phyloP scores from a whole-genome alignment of 1,139 yeast species.

The Candida glucosophila region DNA sequence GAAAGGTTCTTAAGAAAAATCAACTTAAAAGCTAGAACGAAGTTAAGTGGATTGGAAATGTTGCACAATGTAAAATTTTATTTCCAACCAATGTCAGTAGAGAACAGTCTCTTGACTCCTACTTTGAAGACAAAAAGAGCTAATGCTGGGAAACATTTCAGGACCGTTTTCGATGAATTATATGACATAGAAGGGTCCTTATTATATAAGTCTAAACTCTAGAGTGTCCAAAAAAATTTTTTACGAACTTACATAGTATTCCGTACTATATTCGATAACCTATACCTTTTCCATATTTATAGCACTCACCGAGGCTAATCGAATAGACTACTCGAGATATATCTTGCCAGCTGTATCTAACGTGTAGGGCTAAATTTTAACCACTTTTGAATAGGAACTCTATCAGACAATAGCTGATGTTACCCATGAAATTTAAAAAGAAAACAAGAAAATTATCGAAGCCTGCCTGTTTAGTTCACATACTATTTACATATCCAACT shows the following conservation, averaged over 20 bases:
- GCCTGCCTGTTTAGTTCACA: too few relatives aligned
- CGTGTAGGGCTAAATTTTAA: too few relatives aligned
- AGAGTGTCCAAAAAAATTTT: too few relatives aligned
- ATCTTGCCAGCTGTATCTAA: too few relatives aligned
- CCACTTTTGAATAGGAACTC: too few relatives aligned
- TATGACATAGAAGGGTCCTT: constrained; percentile 13
- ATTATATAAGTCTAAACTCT: constrained; percentile 5
- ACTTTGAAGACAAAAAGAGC: constrained; percentile 28
- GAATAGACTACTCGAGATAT: too few relatives aligned
- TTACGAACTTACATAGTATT: background rate
- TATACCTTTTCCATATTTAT: too few relatives aligned
- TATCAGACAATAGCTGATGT: too few relatives aligned
- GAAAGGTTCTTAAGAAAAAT: constrained; percentile 13
- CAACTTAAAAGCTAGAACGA: constrained; percentile 15
- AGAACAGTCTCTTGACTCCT: constrained; percentile 30
- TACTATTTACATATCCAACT: too few relatives aligned
- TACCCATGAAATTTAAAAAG: too few relatives aligned
- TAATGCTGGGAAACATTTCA: constrained; percentile 18
- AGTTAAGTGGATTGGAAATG: constrained; percentile 21
- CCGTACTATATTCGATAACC: background rate
- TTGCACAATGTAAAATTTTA: constrained; percentile 27
- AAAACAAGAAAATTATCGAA: too few relatives aligned
- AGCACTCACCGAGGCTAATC: too few relatives aligned
- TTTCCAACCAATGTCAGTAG: constrained; percentile 23
- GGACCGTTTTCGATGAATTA: constrained; percentile 3